Evolutionary conservation across 176 grass and related monocot genomes (phyloP).

Genomic region (Oryza coarctata): DNA sequence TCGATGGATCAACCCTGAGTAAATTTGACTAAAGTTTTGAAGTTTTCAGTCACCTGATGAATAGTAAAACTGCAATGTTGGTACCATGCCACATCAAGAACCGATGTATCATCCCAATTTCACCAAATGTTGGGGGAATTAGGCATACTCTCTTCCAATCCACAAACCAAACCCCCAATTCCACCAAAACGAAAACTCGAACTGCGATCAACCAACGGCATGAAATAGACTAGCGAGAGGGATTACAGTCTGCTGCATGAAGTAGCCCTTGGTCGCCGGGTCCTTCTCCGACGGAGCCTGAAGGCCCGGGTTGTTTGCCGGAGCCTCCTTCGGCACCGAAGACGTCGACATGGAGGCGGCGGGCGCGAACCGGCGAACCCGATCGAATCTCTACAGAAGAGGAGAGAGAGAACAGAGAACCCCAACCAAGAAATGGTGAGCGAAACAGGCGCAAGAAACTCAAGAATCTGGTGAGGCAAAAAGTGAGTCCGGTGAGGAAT

Average conservation of each 20-base stretch:
- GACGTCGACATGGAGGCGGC: conserved; percentile 54
- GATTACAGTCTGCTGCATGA: conserved; percentile 90
- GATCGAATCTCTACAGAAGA: conserved; percentile 45
- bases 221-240: not conserved
- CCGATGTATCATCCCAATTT: not conserved
- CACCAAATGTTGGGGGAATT: not conserved
- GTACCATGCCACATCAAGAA: not conserved
- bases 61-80: not conserved
- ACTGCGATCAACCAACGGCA: not conserved
- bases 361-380: conserved; percentile 34
- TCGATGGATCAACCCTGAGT: not conserved
- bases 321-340: conserved; percentile 70
- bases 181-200: not conserved
- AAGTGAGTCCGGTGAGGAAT: not conserved
- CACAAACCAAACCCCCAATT: not conserved
- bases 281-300: conserved; percentile 46
- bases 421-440: conserved; percentile 5
- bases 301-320: conserved; percentile 72
- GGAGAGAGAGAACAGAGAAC: not conserved
- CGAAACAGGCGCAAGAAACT: not conserved
- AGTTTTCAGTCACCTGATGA: not conserved
- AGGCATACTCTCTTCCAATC: not conserved
- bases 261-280: conserved; percentile 83
- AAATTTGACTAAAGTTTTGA: not conserved
- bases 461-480: not conserved